These are phyloP conservation scores for Nannizzia gypsea DNA, from an alignment of 2,329 filamentous ascomycete genomes.

Conservation along the genomic window DNA sequence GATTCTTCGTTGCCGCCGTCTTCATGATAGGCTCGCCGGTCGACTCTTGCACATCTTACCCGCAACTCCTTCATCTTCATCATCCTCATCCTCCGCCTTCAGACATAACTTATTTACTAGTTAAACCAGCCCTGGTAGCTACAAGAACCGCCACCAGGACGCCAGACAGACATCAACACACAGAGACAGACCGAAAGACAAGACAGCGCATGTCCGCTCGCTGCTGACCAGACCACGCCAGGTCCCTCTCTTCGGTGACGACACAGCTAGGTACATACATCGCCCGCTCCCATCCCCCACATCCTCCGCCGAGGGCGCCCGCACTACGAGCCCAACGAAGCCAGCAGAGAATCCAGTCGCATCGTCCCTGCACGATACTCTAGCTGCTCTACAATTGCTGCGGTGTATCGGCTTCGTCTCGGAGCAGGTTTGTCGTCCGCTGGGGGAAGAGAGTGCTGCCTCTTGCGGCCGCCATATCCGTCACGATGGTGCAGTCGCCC, in stretches of 20 bases:
- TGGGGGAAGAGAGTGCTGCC: not conserved
- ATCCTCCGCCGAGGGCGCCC: not conserved
- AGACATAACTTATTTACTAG: no score
- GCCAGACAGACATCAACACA: not conserved
- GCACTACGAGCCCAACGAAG: not conserved
- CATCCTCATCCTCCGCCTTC: not conserved
- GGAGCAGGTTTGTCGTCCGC: not conserved
- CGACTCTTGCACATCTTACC: not conserved
- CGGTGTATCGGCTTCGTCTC: not conserved
- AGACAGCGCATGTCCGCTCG: not conserved
- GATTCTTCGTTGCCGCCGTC: not conserved
- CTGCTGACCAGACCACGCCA: not conserved
- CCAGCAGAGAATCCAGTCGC: not conserved
- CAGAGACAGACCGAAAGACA: not conserved
- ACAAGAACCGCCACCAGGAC: not conserved
- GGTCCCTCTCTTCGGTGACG: not conserved
- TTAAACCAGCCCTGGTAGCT: no score
- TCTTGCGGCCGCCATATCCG: conserved; percentile 11
- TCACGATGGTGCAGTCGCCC: conserved; percentile 66
- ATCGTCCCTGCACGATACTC: not conserved
- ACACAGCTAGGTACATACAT: not conserved
- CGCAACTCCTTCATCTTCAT: not conserved
- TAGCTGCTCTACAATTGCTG: not conserved
- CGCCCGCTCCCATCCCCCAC: not conserved
- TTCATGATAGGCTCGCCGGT: not conserved